Conservation (phyloP, 1,139 yeast genomes). For the Debaryomyces coudertii region DNA sequence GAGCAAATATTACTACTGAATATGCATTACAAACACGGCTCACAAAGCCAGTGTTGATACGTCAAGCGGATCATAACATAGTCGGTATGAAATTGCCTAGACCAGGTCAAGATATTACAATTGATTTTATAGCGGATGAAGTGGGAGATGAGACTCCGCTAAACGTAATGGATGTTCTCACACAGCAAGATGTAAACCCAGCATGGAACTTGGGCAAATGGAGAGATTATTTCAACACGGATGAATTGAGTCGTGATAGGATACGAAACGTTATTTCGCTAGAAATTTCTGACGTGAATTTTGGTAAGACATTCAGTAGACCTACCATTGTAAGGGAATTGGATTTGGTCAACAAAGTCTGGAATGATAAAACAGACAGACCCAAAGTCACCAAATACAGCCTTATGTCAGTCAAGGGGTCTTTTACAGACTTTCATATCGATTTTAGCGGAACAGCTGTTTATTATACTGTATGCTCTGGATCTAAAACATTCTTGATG, state of each 20-base stretch:
- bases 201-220: slow-evolving; percentile 76
- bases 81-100: slow-evolving; percentile 47
- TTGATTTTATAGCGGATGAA: slow-evolving; percentile 57
- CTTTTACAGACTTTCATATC: slow-evolving; percentile 87
- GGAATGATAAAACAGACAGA: slow-evolving; percentile 48
- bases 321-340: slow-evolving; percentile 68
- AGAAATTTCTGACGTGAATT: slow-evolving; percentile 62
- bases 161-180: slow-evolving; percentile 89
- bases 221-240: slow-evolving; percentile 68
- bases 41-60: slow-evolving; percentile 35
- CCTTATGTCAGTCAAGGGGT: slow-evolving; percentile 79
- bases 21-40: slow-evolving; percentile 34
- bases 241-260: slow-evolving; percentile 54
- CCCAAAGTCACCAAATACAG: slow-evolving; percentile 85
- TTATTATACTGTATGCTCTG: slow-evolving; percentile 78
- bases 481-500: slow-evolving; percentile 73
- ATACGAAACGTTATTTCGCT: slow-evolving; percentile 80
- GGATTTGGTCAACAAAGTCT: slow-evolving; percentile 72
- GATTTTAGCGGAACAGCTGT: slow-evolving; percentile 95
- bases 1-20: slow-evolving; percentile 36
- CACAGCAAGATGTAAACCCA: slow-evolving; percentile 65
- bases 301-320: slow-evolving; percentile 56
- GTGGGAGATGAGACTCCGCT: slow-evolving; percentile 68
- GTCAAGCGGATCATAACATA: slow-evolving; percentile 29
- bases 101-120: slow-evolving; percentile 43